phyloP scores from a whole-genome alignment of 2,329 filamentous ascomycete species.

The Karstenula rhodostoma region DNA sequence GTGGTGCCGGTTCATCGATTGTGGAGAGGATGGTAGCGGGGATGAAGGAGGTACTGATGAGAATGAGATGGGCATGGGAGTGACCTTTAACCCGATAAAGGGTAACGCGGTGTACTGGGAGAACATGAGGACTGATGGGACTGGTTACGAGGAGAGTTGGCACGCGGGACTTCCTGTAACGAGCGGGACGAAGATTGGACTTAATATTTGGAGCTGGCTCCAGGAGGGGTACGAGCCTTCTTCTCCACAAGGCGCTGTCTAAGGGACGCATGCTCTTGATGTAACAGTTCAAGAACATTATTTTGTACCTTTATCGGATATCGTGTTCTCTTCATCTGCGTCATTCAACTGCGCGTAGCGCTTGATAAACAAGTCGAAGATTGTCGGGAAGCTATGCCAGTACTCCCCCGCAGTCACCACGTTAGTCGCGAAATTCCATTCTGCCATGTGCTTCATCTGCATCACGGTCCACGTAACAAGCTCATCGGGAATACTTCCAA shows the following conservation, averaged over 20 bases:
- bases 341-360: conserved; percentile 15
- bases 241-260: not conserved
- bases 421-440: conserved; percentile 26
- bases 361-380: conserved; percentile 24
- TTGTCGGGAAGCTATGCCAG: conserved; percentile 31
- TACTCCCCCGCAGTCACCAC: conserved; percentile 24
- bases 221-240: conserved; percentile 48
- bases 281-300: not conserved
- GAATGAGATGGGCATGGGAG: conserved; percentile 48
- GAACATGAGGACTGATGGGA: conserved; percentile 64
- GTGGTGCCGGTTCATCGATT: conserved; percentile 69
- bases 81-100: conserved; percentile 65
- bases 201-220: conserved; percentile 73
- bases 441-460: conserved; percentile 28
- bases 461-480: conserved; percentile 26
- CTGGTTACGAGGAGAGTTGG: conserved; percentile 66
- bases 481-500: conserved; percentile 29
- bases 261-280: not conserved
- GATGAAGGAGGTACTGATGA: conserved; percentile 25
- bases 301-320: not conserved
- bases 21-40: conserved; percentile 41
- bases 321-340: not conserved
- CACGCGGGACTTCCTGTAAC: conserved; percentile 68
- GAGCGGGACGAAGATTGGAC: conserved; percentile 64
- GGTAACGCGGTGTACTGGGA: conserved; percentile 70